These are phyloP conservation scores for Trichophyton simii DNA, from an alignment of 2,329 filamentous ascomycete genomes.

Conservation along the genomic window DNA sequence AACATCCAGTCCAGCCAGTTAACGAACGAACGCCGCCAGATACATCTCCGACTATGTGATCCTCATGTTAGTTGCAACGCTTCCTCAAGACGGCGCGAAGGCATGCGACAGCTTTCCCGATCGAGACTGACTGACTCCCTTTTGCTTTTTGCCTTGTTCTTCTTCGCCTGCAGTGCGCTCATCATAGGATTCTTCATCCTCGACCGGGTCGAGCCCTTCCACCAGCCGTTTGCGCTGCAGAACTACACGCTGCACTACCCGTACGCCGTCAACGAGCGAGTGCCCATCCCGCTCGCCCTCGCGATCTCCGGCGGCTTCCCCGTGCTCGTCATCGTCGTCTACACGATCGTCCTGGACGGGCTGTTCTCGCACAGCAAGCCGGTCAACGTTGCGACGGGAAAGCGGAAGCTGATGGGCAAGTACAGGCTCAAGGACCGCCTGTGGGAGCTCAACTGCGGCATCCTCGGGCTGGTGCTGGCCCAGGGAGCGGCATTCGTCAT, in stretches of 20 bases:
- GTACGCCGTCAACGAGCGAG: constrained; percentile 43
- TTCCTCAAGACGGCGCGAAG: background rate
- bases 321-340: constrained; percentile 40
- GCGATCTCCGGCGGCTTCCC: constrained; percentile 40
- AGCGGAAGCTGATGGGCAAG: constrained; percentile 31
- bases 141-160: too few relatives aligned
- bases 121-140: constrained; percentile 6
- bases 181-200: constrained; percentile 41
- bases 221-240: constrained; percentile 45
- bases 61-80: constrained; percentile 37
- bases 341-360: constrained; percentile 47
- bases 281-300: constrained; percentile 39
- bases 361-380: constrained; percentile 42
- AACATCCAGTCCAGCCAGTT: too few relatives aligned
- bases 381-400: constrained; percentile 22
- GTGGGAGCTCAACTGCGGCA: constrained; percentile 51
- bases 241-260: constrained; percentile 48
- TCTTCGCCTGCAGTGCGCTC: constrained; percentile 32
- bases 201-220: constrained; percentile 42
- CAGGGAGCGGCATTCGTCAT: constrained; percentile 46
- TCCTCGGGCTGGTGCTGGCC: constrained; percentile 44
- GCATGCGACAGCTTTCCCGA: constrained; percentile 7
- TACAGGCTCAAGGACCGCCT: constrained; percentile 44
- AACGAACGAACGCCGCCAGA: constrained; percentile 20
- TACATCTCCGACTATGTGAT: constrained; percentile 49